phyloP scores from a whole-genome alignment of 1,139 yeast species.

The Lodderomyces parapsilosis region DNA sequence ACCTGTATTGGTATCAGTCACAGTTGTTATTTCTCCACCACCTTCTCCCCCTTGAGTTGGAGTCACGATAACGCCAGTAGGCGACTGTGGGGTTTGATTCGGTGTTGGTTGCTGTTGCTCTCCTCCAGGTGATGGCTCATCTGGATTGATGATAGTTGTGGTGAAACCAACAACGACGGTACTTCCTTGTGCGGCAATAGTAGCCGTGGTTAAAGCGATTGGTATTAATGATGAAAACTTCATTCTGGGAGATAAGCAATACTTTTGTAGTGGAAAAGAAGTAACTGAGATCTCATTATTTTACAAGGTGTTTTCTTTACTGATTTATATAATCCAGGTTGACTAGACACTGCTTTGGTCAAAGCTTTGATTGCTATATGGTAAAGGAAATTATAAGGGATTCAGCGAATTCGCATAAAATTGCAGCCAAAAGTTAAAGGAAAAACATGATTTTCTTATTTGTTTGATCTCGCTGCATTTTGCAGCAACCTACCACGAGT shows the following conservation, averaged over 20 bases:
- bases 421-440: slow-evolving; percentile 3
- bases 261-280: background rate
- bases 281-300: too few species aligned
- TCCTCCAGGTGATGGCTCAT: background rate
- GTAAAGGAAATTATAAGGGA: background rate
- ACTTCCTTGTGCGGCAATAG: background rate
- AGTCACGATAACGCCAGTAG: background rate
- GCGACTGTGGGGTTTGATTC: background rate
- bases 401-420: background rate
- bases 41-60: background rate
- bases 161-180: slow-evolving; percentile 3
- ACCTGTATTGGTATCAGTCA: slow-evolving; percentile 4
- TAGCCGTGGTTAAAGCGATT: slow-evolving; percentile 3
- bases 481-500: too few species aligned
- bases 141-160: background rate
- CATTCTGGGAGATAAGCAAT: background rate
- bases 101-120: background rate
- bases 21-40: background rate
- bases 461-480: too few species aligned
- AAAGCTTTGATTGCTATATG: background rate
- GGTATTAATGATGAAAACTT: background rate
- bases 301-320: too few species aligned
- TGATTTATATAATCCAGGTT: too few species aligned
- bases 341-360: too few species aligned
- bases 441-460: too few species aligned